Conservation (phyloP, 306 rosid species). For the Ceratonia siliqua region DNA sequence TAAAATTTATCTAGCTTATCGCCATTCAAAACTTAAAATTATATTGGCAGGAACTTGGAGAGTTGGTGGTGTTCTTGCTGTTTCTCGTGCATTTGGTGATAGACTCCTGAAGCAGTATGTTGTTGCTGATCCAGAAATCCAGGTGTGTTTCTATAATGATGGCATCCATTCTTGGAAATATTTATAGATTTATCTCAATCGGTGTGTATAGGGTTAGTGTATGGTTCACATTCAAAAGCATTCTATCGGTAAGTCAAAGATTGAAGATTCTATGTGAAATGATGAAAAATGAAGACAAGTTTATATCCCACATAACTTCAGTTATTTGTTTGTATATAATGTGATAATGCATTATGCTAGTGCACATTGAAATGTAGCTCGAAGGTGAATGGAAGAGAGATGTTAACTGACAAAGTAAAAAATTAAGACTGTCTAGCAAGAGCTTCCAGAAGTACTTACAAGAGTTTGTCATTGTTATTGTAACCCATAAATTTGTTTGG, state of each 20-base stretch:
- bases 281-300: constrained; percentile 7
- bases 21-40: constrained; percentile 13
- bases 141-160: constrained; percentile 49
- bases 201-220: background rate
- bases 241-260: background rate
- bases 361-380: background rate
- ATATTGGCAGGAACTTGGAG: constrained; percentile 90
- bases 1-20: background rate
- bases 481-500: background rate
- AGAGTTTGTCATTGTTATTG: background rate
- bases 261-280: constrained; percentile 10
- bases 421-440: background rate
- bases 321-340: background rate
- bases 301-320: constrained; percentile 6
- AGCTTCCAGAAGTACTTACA: background rate
- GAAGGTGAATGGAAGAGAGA: background rate
- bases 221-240: constrained; percentile 5
- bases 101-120: constrained; percentile 96
- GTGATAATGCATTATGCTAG: background rate
- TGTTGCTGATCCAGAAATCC: constrained; percentile 99
- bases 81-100: constrained; percentile 98
- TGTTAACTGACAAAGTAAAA: background rate
- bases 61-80: constrained; percentile 99
- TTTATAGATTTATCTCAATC: constrained; percentile 22
- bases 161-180: constrained; percentile 23